Percentiles rank a stretch among this genome's conserved stretches.
These are phyloP conservation scores for Pythium pyrilobum DNA, from an alignment of 352 stramenopile species.

Conservation along the genomic window DNA sequence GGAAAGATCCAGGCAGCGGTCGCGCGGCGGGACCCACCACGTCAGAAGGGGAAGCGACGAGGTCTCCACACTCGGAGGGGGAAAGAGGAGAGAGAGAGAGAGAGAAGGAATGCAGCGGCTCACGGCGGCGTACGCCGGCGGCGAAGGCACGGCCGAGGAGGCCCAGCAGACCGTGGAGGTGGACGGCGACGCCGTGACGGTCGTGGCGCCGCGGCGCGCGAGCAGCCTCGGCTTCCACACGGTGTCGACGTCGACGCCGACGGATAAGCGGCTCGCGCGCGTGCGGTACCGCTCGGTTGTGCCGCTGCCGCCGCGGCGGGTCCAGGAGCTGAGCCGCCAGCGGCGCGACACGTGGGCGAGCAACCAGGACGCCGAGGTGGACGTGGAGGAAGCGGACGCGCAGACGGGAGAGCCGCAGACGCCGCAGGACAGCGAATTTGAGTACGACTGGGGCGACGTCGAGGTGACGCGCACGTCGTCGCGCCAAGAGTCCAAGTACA, in stretches of 20 bases:
- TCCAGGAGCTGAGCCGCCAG: constrained; percentile 17
- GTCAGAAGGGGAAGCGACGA: too few relatives aligned
- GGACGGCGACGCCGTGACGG: constrained; percentile 12
- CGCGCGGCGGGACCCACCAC: too few relatives aligned
- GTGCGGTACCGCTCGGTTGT: constrained; percentile 19
- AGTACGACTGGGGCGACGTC: background rate
- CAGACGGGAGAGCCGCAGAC: constrained; percentile 14
- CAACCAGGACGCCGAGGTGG: constrained; percentile 4
- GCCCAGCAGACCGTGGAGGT: background rate
- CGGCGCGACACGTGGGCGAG: constrained; percentile 10
- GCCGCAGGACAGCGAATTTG: background rate
- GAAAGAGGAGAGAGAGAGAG: background rate
- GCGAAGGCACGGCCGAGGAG: constrained; percentile 35
- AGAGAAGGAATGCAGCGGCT: background rate
- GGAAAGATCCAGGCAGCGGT: too few relatives aligned
- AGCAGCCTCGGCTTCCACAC: constrained; percentile 35
- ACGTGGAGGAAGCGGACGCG: too few relatives aligned
- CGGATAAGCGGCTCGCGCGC: constrained; percentile 27
- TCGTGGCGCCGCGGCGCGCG: constrained; percentile 8
- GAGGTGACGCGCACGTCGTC: background rate
- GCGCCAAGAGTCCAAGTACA: background rate
- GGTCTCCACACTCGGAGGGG: too few relatives aligned
- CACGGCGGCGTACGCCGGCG: constrained; percentile 3
- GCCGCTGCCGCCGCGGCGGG: constrained; percentile 9
- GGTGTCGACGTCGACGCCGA: constrained; percentile 47